These are phyloP conservation scores for Malania oleifera DNA, from an alignment of 164 flowering plant genomes.

Conservation along the genomic window DNA sequence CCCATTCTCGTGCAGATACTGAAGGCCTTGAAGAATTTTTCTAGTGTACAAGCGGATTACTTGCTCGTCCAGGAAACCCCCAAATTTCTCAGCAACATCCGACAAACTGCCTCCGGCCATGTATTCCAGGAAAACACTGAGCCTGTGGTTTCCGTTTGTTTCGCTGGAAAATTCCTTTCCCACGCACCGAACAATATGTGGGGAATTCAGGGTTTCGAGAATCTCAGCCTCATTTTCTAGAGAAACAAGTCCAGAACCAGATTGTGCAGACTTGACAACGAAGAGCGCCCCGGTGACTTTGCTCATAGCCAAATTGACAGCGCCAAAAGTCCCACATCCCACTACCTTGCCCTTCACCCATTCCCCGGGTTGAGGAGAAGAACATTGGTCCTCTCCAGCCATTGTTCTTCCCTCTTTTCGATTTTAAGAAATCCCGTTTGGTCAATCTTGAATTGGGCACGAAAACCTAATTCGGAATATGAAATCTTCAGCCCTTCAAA, in stretches of 20 bases:
- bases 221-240: slow-evolving; percentile 45
- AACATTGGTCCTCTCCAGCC: slow-evolving; percentile 15
- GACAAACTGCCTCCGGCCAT: slow-evolving; percentile 57
- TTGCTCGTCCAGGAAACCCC: slow-evolving; percentile 42
- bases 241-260: slow-evolving; percentile 20
- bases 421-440: not conserved
- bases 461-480: slow-evolving; percentile 14
- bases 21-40: slow-evolving; percentile 42
- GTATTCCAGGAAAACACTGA: slow-evolving; percentile 53
- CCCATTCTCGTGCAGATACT: slow-evolving; percentile 40
- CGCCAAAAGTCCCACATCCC: slow-evolving; percentile 49
- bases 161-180: slow-evolving; percentile 24
- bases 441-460: slow-evolving; percentile 4
- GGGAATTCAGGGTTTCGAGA: slow-evolving; percentile 39
- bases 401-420: slow-evolving; percentile 10
- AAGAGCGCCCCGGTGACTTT: slow-evolving; percentile 43
- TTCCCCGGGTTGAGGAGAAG: slow-evolving; percentile 15
- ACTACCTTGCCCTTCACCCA: slow-evolving; percentile 52
- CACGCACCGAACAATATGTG: slow-evolving; percentile 31
- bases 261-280: slow-evolving; percentile 42
- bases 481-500: not conserved
- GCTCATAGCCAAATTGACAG: slow-evolving; percentile 47
- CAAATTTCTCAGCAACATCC: slow-evolving; percentile 34
- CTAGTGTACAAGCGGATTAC: slow-evolving; percentile 39
- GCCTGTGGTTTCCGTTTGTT: slow-evolving; percentile 17